Evolutionary conservation across 2,329 filamentous ascomycete genomes (phyloP).

Genomic region (Colletotrichum spaethianum): DNA sequence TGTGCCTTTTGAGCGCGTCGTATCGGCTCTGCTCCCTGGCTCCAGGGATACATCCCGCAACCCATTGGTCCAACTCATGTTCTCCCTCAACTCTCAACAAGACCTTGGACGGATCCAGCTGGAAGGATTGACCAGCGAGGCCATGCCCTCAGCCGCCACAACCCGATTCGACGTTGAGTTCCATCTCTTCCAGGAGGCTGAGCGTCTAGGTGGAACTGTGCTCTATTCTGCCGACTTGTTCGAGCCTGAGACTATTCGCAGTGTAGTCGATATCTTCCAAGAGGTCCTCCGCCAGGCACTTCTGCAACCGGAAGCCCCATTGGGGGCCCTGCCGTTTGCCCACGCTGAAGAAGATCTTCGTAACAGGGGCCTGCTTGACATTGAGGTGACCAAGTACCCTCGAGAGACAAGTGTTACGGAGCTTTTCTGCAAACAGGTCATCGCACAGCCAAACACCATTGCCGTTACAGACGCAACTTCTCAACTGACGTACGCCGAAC

Average conservation of each 20-base stretch:
- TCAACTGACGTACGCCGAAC: constrained; percentile 44
- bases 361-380: constrained; percentile 31
- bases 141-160: constrained; percentile 10
- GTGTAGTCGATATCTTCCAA: constrained; percentile 40
- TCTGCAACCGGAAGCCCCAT: not conserved
- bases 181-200: constrained; percentile 43
- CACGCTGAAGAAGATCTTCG: constrained; percentile 9
- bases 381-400: constrained; percentile 30
- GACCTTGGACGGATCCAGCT: constrained; percentile 8
- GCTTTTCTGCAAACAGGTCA: constrained; percentile 43
- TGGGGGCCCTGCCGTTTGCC: not conserved
- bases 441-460: constrained; percentile 7
- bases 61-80: constrained; percentile 22
- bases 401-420: constrained; percentile 44
- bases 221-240: constrained; percentile 40
- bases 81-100: constrained; percentile 16
- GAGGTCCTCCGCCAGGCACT: not conserved
- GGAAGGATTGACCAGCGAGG: not conserved
- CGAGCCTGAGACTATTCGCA: constrained; percentile 40
- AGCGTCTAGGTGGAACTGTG: constrained; percentile 25
- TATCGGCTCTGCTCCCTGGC: constrained; percentile 10
- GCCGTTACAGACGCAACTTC: constrained; percentile 43
- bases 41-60: constrained; percentile 17
- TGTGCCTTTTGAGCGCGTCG: constrained; percentile 22
- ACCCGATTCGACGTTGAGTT: constrained; percentile 34